phyloP scores from a whole-genome alignment of 495 filamentous ascomycete species.

The Penicillium mononematosum region DNA sequence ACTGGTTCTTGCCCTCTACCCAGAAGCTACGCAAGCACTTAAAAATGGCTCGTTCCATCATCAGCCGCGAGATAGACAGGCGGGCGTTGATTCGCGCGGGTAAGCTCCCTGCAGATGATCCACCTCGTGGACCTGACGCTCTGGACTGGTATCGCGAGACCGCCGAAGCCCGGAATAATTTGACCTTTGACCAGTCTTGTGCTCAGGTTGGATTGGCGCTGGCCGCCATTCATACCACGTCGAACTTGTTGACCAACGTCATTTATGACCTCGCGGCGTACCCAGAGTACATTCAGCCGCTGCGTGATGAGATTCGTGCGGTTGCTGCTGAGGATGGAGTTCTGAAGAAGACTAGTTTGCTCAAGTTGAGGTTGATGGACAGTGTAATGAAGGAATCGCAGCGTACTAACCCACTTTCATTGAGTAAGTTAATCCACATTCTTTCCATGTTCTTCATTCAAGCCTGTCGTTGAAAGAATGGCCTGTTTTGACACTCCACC shows the following conservation, averaged over 20 bases:
- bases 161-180: slow-evolving; percentile 16
- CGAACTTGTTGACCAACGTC: slow-evolving; percentile 38
- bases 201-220: slow-evolving; percentile 39
- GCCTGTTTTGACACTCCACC: not conserved
- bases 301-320: slow-evolving; percentile 39
- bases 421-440: slow-evolving; percentile 30
- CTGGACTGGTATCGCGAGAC: slow-evolving; percentile 40
- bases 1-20: slow-evolving; percentile 36
- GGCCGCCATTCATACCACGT: slow-evolving; percentile 49
- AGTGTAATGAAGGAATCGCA: slow-evolving; percentile 44
- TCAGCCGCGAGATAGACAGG: slow-evolving; percentile 34
- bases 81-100: slow-evolving; percentile 25
- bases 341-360: slow-evolving; percentile 48
- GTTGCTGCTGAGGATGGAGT: slow-evolving; percentile 37
- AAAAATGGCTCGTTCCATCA: slow-evolving; percentile 26
- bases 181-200: slow-evolving; percentile 20
- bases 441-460: not conserved
- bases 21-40: slow-evolving; percentile 32
- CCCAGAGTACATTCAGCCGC: slow-evolving; percentile 36
- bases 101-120: slow-evolving; percentile 24
- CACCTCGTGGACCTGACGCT: slow-evolving; percentile 27
- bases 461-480: not conserved
- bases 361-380: slow-evolving; percentile 52
- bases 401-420: slow-evolving; percentile 30
- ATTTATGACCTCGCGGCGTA: slow-evolving; percentile 43